A percentile compares a stretch with the other conserved stretches of the same genome.
These are phyloP conservation scores for Sporisorium scitamineum DNA, from an alignment of 1,284 basidiomycete species.

Conservation along the genomic window DNA sequence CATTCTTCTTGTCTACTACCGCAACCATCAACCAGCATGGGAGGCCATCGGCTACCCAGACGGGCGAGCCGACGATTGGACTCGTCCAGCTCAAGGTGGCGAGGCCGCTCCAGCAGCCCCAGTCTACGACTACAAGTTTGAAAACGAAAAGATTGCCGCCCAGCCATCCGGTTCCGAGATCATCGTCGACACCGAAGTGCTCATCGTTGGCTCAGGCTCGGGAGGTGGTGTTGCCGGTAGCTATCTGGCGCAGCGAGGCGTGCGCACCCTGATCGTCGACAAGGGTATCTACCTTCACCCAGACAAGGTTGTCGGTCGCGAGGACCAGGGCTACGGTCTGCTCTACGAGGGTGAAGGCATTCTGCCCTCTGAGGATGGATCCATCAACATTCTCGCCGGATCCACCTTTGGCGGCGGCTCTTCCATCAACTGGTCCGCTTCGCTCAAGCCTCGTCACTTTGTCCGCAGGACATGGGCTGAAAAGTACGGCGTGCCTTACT, in stretches of 20 bases:
- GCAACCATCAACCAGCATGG: constrained; percentile 57
- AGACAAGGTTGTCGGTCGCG: constrained; percentile 66
- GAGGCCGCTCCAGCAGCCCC: constrained; percentile 27
- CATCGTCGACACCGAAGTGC: constrained; percentile 64
- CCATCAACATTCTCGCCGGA: constrained; percentile 70
- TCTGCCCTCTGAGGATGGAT: constrained; percentile 69
- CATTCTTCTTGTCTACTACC: constrained; percentile 62
- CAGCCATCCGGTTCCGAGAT: constrained; percentile 49
- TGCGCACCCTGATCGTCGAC: constrained; percentile 71
- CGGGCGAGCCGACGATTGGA: constrained; percentile 61
- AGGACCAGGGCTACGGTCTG: constrained; percentile 67
- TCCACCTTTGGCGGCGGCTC: constrained; percentile 72
- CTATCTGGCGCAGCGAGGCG: constrained; percentile 68
- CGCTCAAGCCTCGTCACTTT: constrained; percentile 70
- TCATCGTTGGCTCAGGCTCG: constrained; percentile 71
- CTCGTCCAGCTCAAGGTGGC: constrained; percentile 24
- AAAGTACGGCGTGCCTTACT: constrained; percentile 69
- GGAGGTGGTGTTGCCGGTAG: constrained; percentile 70
- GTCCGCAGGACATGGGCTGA: constrained; percentile 70
- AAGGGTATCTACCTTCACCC: constrained; percentile 70
- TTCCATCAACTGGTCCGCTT: constrained; percentile 72
- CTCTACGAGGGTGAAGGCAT: constrained; percentile 71
- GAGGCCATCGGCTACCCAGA: constrained; percentile 66
- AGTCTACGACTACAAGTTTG: constrained; percentile 61
- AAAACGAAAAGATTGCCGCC: constrained; percentile 62